A percentile compares a stretch with the other conserved stretches of the same genome.
Conservation (phyloP, 225 moss, liverwort and hornwort genomes). For the Ulota crispa region DNA sequence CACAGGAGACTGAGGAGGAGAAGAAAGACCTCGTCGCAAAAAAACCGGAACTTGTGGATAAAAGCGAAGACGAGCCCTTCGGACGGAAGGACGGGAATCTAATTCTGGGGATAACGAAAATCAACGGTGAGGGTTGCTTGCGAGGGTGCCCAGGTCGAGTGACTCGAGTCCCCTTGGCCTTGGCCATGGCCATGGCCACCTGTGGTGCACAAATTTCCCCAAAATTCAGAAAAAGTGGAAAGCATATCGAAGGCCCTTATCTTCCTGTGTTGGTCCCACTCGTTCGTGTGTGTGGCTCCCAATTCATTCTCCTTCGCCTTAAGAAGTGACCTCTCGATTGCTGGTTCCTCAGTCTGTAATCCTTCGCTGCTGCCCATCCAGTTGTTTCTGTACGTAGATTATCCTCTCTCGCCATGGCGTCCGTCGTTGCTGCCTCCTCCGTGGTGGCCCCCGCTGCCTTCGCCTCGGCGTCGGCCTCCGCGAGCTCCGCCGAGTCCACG, state of each 20-base stretch:
- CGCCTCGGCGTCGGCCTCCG: constrained; percentile 19
- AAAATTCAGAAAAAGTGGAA: not conserved
- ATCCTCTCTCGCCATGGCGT: constrained; percentile 26
- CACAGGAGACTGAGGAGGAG: not conserved
- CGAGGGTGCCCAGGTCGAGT: not conserved
- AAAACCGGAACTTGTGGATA: constrained; percentile 15
- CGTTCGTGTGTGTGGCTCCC: constrained; percentile 9
- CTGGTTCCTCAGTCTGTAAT: not conserved
- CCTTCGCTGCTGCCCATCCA: not conserved
- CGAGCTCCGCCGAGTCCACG: constrained; percentile 10
- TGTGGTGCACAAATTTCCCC: constrained; percentile 2
- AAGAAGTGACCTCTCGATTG: not conserved
- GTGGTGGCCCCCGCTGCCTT: constrained; percentile 45
- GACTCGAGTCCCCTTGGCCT: too few relatives aligned
- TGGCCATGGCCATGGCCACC: not conserved
- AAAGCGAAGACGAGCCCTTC: constrained; percentile 17
- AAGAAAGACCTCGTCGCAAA: constrained; percentile 20
- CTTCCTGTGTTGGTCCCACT: not conserved
- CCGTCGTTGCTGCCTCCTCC: constrained; percentile 33
- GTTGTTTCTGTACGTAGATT: not conserved
- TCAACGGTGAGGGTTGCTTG: constrained; percentile 26
- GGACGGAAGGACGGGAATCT: constrained; percentile 4
- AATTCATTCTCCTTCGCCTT: constrained; percentile 3
- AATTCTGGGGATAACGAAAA: constrained; percentile 2
- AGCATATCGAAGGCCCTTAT: not conserved